Evolutionary conservation across 306 rosid species (phyloP), one percentile per base, ranked within the genome.

Genomic region (Malus fusca): DNA sequence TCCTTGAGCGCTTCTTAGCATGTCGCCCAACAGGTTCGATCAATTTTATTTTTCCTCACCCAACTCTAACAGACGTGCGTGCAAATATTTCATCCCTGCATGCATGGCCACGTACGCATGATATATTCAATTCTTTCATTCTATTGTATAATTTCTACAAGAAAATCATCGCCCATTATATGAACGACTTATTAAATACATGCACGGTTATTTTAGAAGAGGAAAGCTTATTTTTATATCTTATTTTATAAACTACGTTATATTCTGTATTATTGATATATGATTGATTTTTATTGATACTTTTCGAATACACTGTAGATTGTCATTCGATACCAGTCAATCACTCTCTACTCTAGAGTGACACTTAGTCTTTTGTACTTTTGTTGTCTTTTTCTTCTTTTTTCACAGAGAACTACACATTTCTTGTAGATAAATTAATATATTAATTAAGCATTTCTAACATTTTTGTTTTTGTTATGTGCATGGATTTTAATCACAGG

Each of bases 11-110:
- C 21, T 88, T 92, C 72, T 70, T 92, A 67, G 98, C 97, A 61
- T 89, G 96, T 80, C 99, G 97, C 25, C 99, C 99, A 51, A 90
- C 98, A 92, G 99, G 99, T 77, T 72, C 23, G 23, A 26, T 18
- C 68, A 23, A 30, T n/a, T 30, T 22, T 11, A 28, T 5, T 6
- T 51, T 51, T 51, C 55, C 6, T 51, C 21, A 6, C 55, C 55
- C 21, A 51, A 51, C 55, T 15, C 55, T 51, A 51, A 51, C 55
- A 51, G 21, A 6, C 30, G 42, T 23, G 30, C 30, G 11, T 59
- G 17, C 64, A 59, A 19, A 59, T 2, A 25, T 59, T 59, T 59
- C 64, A 59, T 22, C 63, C 15, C 25, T 18, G 63, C 63, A 58
- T 58, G 63, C 63, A 58, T 22, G 63, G 15, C 28, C 26, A 5